phyloP scores from a whole-genome alignment of 441 rosid species.

The Adansonia gregorii region DNA sequence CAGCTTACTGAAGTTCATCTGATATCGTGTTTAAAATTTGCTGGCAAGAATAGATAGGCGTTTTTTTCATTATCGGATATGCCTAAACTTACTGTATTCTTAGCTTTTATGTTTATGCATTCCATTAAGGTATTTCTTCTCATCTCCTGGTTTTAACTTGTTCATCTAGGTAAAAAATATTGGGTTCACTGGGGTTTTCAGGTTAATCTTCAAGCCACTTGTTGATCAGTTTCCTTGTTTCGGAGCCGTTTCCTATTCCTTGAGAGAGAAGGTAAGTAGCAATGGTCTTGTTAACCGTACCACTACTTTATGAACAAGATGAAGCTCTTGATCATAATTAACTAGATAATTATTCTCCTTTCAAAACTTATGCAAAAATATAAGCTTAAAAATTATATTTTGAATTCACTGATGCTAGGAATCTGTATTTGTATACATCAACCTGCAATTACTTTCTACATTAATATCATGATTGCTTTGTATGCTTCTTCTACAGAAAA shows the following conservation, averaged over 20 bases:
- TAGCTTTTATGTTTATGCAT: not conserved
- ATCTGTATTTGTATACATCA: not conserved
- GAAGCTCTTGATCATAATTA: not conserved
- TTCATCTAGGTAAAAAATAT: conserved; percentile 73
- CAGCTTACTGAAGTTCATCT: conserved; percentile 5
- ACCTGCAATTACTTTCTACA: not conserved
- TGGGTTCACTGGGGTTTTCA: conserved; percentile 91
- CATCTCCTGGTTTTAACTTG: conserved; percentile 25
- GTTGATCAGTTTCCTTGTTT: conserved; percentile 86
- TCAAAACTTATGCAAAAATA: not conserved
- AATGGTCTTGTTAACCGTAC: conserved; percentile 4
- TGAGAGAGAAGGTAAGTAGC: conserved; percentile 66
- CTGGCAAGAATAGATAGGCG: not conserved
- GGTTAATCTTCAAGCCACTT: conserved; percentile 88
- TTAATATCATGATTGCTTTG: not conserved
- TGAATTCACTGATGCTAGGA: not conserved
- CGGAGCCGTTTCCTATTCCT: conserved; percentile 84
- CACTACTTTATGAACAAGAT: not conserved
- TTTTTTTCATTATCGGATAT: not conserved
- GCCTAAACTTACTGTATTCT: not conserved
- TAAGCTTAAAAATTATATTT: not conserved
- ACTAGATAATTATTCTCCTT: not conserved
- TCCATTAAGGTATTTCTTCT: not conserved
- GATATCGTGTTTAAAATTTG: not conserved
- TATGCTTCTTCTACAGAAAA: conserved; percentile 54